Conservation (phyloP, 2,329 filamentous ascomycete species). For the Thermoascus crustaceus region DNA sequence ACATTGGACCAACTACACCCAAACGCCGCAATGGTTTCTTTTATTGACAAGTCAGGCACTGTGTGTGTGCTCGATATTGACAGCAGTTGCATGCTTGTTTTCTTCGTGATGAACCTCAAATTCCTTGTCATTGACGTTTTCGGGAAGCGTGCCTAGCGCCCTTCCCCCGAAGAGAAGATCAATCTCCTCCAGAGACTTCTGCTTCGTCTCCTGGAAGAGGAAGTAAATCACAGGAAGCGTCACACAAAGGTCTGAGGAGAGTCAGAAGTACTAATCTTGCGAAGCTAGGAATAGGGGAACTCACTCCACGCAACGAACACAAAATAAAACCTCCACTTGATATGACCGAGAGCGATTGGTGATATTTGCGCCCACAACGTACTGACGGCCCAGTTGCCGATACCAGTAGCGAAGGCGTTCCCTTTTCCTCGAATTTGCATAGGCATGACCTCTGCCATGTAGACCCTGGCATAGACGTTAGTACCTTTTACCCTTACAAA, state of each 20-base stretch:
- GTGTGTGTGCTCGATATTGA: no score
- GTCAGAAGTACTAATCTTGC: no score
- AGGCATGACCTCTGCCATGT: slow-evolving; percentile 59
- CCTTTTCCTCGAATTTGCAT: slow-evolving; percentile 56
- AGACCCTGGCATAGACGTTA: slow-evolving; percentile 45
- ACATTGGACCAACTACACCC: no score
- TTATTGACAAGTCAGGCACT: no score
- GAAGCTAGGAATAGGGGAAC: no score
- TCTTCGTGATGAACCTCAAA: slow-evolving; percentile 1
- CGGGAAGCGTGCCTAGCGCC: slow-evolving; percentile 40
- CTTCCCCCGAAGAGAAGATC: slow-evolving; percentile 49
- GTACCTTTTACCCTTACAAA: no score
- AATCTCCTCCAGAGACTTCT: slow-evolving; percentile 50
- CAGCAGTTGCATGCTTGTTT: not conserved
- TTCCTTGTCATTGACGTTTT: slow-evolving; percentile 19
- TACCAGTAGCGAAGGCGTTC: slow-evolving; percentile 49
- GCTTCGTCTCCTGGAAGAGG: slow-evolving; percentile 48
- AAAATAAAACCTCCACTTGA: slow-evolving; percentile 51
- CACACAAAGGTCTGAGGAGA: slow-evolving; percentile 21
- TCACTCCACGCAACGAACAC: slow-evolving; percentile 48
- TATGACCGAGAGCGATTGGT: slow-evolving; percentile 42
- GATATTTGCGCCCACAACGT: slow-evolving; percentile 53
- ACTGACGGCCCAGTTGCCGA: slow-evolving; percentile 53
- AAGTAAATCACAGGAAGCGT: slow-evolving; percentile 41
- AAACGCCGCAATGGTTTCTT: no score